Percentiles rank a stretch among this genome's conserved stretches.
Conservation (phyloP, 768 basidiomycete genomes). For the Tylopilus felleus region DNA sequence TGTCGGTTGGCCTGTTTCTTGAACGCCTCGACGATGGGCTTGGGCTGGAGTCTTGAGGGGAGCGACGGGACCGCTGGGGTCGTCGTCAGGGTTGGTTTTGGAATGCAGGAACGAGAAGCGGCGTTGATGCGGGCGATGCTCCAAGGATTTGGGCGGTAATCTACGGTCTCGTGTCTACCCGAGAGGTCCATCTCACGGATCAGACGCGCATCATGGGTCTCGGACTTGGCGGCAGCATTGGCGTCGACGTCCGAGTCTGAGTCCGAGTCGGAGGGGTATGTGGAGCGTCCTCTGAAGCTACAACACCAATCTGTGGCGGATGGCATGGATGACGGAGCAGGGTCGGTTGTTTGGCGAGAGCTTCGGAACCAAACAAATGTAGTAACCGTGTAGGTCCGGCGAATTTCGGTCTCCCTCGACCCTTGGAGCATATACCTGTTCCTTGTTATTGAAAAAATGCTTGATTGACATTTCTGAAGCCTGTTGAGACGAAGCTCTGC, state of each 20-base stretch:
- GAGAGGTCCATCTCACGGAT: conserved; percentile 59
- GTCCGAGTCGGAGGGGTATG: conserved; percentile 15
- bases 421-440: background rate
- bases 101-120: conserved; percentile 39
- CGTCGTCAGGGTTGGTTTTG: background rate
- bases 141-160: conserved; percentile 76
- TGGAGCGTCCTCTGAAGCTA: conserved; percentile 13
- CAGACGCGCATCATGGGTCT: conserved; percentile 26
- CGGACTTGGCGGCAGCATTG: background rate
- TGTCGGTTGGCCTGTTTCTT: conserved; percentile 36
- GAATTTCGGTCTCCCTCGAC: background rate
- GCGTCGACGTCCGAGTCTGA: conserved; percentile 4
- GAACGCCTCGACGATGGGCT: conserved; percentile 45
- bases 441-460: background rate
- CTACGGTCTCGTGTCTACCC: conserved; percentile 54
- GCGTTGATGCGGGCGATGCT: conserved; percentile 80
- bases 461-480: no score
- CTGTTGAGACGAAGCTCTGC: background rate
- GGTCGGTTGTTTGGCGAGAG: conserved; percentile 5
- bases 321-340: background rate
- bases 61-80: background rate
- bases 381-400: background rate
- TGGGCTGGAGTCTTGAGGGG: conserved; percentile 19
- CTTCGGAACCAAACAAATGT: background rate
- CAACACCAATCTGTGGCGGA: background rate